phyloP scores from a whole-genome alignment of 2,329 filamentous ascomycete species.

The Epichloe hybrida region DNA sequence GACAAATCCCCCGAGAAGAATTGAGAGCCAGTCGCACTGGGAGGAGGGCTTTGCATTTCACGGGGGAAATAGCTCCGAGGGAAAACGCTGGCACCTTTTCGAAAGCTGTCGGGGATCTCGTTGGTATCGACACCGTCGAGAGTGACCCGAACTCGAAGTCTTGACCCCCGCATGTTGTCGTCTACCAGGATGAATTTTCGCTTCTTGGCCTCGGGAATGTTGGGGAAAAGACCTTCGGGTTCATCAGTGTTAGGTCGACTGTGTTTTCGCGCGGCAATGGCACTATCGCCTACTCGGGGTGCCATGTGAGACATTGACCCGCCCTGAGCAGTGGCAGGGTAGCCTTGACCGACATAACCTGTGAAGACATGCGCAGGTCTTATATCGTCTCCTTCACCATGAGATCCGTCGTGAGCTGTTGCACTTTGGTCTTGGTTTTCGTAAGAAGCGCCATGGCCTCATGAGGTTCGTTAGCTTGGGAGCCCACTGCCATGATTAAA shows the following conservation, averaged over 20 bases:
- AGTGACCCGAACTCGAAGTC: conserved; percentile 79
- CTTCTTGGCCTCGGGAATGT: conserved; percentile 78
- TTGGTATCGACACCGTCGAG: conserved; percentile 90
- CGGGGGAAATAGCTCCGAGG: conserved; percentile 84
- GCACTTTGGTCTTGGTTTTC: conserved; percentile 47
- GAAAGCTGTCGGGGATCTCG: conserved; percentile 92
- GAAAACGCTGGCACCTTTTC: conserved; percentile 78
- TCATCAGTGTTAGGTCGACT: conserved; percentile 39
- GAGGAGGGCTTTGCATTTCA: conserved; percentile 84
- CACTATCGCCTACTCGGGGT: conserved; percentile 18
- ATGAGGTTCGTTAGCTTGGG: conserved; percentile 6
- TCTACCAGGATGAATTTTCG: conserved; percentile 96
- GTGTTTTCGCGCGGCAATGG: conserved; percentile 23
- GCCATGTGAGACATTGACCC: conserved; percentile 52
- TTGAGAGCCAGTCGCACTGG: conserved; percentile 57
- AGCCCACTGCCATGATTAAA: conserved; percentile 1
- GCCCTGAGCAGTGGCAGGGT: conserved; percentile 33
- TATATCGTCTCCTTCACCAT: conserved; percentile 45
- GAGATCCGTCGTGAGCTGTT: conserved; percentile 35
- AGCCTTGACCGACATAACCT: conserved; percentile 50
- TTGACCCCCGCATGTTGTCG: conserved; percentile 62
- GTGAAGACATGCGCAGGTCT: conserved; percentile 64
- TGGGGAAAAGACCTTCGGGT: conserved; percentile 65
- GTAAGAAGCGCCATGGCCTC: conserved; percentile 45
- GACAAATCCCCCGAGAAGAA: conserved; percentile 58